phyloP scores from a whole-genome alignment of 768 basidiomycete genomes.

The Lyophyllum semitale region DNA sequence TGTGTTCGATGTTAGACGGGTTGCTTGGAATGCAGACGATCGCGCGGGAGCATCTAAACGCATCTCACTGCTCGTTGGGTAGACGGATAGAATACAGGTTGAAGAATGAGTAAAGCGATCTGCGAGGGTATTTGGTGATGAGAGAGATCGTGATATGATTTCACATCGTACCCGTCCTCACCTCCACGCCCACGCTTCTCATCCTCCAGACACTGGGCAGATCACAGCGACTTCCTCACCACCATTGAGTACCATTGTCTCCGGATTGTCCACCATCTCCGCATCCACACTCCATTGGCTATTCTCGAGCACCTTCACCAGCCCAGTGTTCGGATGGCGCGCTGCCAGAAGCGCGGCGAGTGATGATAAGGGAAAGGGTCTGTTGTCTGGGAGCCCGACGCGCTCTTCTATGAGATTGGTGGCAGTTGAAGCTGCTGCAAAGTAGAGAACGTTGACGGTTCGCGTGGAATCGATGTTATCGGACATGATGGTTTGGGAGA shows the following conservation, averaged over 20 bases:
- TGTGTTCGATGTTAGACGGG: conserved; percentile 29
- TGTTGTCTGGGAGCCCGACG: conserved; percentile 45
- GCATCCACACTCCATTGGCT: conserved; percentile 81
- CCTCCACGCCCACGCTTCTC: conserved; percentile 16
- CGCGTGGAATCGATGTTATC: conserved; percentile 13
- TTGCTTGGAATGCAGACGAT: conserved; percentile 28
- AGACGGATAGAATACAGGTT: not conserved
- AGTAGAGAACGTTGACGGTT: conserved; percentile 53
- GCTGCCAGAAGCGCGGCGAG: conserved; percentile 53
- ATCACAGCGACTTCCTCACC: conserved; percentile 83
- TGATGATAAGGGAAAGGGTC: conserved; percentile 49
- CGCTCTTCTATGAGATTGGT: conserved; percentile 58
- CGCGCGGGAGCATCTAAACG: not conserved
- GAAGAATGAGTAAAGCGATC: not conserved
- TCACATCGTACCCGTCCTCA: conserved; percentile 2
- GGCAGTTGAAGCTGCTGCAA: conserved; percentile 69
- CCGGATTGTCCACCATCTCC: conserved; percentile 72
- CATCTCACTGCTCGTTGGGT: not conserved
- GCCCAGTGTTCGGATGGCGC: conserved; percentile 50
- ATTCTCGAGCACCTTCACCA: conserved; percentile 55
- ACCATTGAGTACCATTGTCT: conserved; percentile 50
- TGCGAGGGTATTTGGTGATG: conserved; percentile 2
- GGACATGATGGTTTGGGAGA: conserved; percentile 20
- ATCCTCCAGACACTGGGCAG: conserved; percentile 82
- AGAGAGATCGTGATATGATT: not conserved